Percentiles rank a stretch among this genome's conserved stretches.
phyloP scores from a whole-genome alignment of 768 basidiomycete species.

The Russula ochroleuca region DNA sequence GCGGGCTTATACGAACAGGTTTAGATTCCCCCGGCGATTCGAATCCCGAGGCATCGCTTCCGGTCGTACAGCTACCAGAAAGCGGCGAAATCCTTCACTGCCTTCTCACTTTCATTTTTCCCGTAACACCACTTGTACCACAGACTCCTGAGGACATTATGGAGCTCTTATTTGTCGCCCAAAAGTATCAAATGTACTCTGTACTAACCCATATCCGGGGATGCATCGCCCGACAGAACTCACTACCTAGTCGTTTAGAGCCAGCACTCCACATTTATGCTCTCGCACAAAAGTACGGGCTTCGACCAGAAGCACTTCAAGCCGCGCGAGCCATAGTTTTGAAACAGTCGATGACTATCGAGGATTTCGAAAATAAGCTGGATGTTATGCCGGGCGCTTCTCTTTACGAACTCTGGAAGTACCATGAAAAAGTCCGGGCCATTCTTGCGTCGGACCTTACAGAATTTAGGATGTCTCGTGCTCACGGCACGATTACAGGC shows the following conservation, averaged over 20 bases:
- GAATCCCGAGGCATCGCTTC: neutral
- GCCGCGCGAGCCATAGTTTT: too few relatives aligned
- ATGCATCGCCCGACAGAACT: neutral
- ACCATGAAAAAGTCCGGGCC: neutral
- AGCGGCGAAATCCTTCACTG: neutral
- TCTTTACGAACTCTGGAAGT: neutral
- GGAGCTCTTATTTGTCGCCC: constrained; percentile 3
- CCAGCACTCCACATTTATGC: too few relatives aligned
- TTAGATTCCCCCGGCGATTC: neutral
- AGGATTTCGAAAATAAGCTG: neutral
- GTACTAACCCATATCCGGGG: neutral
- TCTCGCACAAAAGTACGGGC: too few relatives aligned
- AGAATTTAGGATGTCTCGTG: neutral
- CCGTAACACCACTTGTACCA: neutral
- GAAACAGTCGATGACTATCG: neutral
- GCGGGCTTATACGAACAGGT: neutral
- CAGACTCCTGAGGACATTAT: neutral
- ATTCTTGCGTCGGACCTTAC: neutral
- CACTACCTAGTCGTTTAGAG: too few relatives aligned
- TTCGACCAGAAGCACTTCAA: too few relatives aligned
- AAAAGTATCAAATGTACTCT: constrained; percentile 10
- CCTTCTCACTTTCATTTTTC: constrained; percentile 21
- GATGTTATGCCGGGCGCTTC: neutral
- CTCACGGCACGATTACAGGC: neutral
- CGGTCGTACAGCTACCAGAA: neutral